Percentiles rank a stretch among this genome's conserved stretches.
Conservation (phyloP, 1,284 basidiomycete species). For the Malassezia restricta region DNA sequence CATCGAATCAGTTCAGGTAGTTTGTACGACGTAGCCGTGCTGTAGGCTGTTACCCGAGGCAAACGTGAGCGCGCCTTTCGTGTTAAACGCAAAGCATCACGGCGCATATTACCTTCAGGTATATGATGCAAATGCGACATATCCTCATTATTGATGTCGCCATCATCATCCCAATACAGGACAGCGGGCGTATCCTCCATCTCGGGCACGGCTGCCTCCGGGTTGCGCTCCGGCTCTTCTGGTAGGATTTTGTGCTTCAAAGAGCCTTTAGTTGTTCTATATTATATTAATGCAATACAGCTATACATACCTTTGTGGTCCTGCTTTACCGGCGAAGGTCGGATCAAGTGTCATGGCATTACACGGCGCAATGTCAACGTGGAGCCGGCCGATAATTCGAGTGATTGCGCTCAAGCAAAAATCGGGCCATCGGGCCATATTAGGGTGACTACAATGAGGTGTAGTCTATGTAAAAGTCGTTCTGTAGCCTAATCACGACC, state of each 20-base stretch:
- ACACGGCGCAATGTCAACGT: no score
- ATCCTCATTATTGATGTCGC: conserved; percentile 27
- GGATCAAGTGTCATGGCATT: neutral
- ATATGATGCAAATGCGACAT: conserved; percentile 50
- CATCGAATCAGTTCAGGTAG: conserved; percentile 76
- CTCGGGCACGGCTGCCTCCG: neutral
- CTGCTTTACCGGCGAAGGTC: conserved; percentile 1
- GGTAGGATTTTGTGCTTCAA: conserved; percentile 85
- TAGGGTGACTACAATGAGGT: neutral
- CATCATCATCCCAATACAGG: conserved; percentile 47
- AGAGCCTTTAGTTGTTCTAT: conserved; percentile 63
- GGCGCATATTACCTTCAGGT: conserved; percentile 79
- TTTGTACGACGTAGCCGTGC: conserved; percentile 78
- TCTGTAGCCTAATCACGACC: neutral
- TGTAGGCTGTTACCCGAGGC: conserved; percentile 88
- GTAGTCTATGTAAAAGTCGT: conserved; percentile 9
- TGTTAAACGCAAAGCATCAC: conserved; percentile 76
- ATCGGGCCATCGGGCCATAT: no score
- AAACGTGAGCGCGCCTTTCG: conserved; percentile 86
- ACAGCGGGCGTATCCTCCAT: conserved; percentile 43
- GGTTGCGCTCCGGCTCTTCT: conserved; percentile 60
- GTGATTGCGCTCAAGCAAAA: no score
- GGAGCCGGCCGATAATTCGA: no score
- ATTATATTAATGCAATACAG: neutral
- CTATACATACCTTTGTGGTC: conserved; percentile 11